Base-by-base conservation (phyloP, 305 asterid species). In the Fraxinus angustifolia region DNA sequence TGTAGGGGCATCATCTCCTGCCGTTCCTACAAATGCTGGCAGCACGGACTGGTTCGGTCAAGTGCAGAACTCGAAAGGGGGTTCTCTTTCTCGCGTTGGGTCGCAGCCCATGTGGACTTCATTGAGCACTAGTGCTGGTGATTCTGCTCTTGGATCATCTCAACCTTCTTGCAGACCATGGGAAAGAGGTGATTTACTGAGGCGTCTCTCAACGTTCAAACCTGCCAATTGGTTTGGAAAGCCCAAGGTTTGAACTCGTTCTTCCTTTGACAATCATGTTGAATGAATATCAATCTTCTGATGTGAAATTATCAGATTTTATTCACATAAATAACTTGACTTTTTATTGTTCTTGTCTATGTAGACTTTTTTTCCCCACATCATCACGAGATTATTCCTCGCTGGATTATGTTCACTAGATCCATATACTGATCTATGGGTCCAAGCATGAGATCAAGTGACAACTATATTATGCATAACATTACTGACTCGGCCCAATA, bases 151-250 rank as follows among this genome's bases (percentile, higher is more conserved):
- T 81, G 99, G 98, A 84, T 90, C 98, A 23, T 93, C 98, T 68
- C 97, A 90, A 86, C 93, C 97, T 83, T 92, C 98, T 19, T 96
- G 99, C 85, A 91, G 98, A 89, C 99, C 99, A 80, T 96, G 99
- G 98, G 99, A 96, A 88, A 90, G 99, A 90, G 98, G 99, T 84
- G 99, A 96, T 89, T 84, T 96, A 76, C 87, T 96, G 84, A 92
- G 96, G 90, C 97, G 99, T 30, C 97, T 96, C 84, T 94, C 98
- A 73, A 96, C 98, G 42, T 96, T 96, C 89, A 90, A 84, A 84
- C 98, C 99, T 80, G 88, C 90, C 77, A 91, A 93, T 88, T 96
- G 99, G 99, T 89, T 91, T 86, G 94, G 94, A 73, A 96, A 96
- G 91, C 97, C 98, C 58, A 94, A 94, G 99, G 99, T 94, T 81